These are phyloP conservation scores for Chondrus crispus DNA, from an alignment of 23 red algal genomes.

Conservation along the genomic window DNA sequence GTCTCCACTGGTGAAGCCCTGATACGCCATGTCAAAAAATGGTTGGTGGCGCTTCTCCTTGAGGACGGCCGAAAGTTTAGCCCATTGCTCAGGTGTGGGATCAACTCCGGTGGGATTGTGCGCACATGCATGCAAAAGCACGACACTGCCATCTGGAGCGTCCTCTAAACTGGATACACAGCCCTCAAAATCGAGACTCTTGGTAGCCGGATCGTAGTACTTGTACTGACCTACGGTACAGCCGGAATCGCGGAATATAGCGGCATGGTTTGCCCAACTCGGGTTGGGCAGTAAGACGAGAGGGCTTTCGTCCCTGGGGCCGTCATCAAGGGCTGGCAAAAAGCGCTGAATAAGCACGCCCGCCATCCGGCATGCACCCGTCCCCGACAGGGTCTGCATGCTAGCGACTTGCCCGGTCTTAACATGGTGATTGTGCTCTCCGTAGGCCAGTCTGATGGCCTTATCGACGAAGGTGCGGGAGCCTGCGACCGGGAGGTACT, in stretches of 20 bases:
- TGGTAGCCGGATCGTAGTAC: constrained; percentile 64
- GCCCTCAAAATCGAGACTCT: constrained; percentile 68
- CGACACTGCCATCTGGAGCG: constrained; percentile 64
- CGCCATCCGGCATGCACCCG: constrained; percentile 73
- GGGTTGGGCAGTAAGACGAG: constrained; percentile 71
- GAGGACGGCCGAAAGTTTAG: constrained; percentile 42
- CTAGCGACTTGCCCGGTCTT: constrained; percentile 23
- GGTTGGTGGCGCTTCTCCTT: constrained; percentile 48
- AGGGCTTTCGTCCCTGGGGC: constrained; percentile 8
- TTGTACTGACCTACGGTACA: constrained; percentile 57
- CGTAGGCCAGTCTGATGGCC: constrained; percentile 71
- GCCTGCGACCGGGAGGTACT: constrained; percentile 80
- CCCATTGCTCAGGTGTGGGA: constrained; percentile 67
- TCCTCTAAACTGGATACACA: constrained; percentile 47
- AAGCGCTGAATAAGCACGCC: constrained; percentile 66
- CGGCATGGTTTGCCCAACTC: constrained; percentile 75
- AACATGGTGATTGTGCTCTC: background rate
- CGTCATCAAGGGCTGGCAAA: constrained; percentile 10
- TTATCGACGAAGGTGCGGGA: constrained; percentile 51
- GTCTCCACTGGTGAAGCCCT: constrained; percentile 89
- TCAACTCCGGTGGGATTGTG: constrained; percentile 95
- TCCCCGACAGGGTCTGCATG: constrained; percentile 85
- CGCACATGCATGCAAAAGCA: constrained; percentile 80
- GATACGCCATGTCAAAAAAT: constrained; percentile 93
- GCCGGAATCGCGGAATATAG: constrained; percentile 65